Evolutionary conservation across 176 grass and related monocot genomes (phyloP).

Genomic region (Olyra latifolia): DNA sequence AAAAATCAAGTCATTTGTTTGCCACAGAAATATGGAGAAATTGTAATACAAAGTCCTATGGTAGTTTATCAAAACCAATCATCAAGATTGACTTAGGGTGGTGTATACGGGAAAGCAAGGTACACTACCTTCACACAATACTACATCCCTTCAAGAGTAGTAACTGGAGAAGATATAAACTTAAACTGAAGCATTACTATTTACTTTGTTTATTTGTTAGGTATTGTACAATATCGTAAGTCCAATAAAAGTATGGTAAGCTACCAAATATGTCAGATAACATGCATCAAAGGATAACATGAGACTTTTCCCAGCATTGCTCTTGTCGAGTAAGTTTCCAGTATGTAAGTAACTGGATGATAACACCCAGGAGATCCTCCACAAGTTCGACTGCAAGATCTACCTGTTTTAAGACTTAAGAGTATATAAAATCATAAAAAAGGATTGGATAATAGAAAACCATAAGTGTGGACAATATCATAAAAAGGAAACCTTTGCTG

Average conservation of each 20-base stretch:
- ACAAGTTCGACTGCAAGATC: conserved; percentile 89
- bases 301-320: neutral
- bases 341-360: conserved; percentile 71
- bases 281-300: conserved; percentile 20
- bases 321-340: conserved; percentile 17
- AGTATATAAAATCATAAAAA: conserved; percentile 30
- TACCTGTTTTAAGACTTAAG: conserved; percentile 58
- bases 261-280: conserved; percentile 23
- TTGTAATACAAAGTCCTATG: neutral
- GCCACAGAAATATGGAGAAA: conserved; percentile 24
- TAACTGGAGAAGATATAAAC: conserved; percentile 6
- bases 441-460: conserved; percentile 30
- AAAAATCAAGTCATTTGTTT: conserved; percentile 8
- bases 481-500: conserved; percentile 65
- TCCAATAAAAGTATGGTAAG: neutral
- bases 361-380: conserved; percentile 74
- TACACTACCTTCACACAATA: neutral
- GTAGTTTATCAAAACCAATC: conserved; percentile 17
- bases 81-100: conserved; percentile 1
- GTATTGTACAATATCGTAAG: conserved; percentile 7
- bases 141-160: conserved; percentile 20
- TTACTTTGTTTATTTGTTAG: conserved; percentile 26
- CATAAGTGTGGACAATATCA: conserved; percentile 21
- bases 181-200: conserved; percentile 23
- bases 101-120: neutral